Percentiles rank a stretch among this genome's conserved stretches.
These are phyloP conservation scores for Eragrostis curvula DNA, from an alignment of 176 grass and related monocot genomes.

Conservation along the genomic window DNA sequence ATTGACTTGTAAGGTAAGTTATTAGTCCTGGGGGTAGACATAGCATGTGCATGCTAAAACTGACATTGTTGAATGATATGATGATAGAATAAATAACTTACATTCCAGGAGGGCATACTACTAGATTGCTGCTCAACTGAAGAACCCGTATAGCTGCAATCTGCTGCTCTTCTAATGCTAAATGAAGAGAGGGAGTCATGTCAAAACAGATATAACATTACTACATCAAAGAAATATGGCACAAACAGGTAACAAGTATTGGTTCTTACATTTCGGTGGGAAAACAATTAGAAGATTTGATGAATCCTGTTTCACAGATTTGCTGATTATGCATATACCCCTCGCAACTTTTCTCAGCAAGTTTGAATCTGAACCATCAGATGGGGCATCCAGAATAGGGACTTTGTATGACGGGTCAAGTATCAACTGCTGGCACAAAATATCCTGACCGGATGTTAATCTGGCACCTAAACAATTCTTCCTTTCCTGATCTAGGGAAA, in stretches of 20 bases:
- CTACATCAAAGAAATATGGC: conserved; percentile 8
- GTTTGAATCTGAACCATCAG: conserved; percentile 44
- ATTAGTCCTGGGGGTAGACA: not conserved
- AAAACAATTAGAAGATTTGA: conserved; percentile 86
- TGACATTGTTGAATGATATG: conserved; percentile 14
- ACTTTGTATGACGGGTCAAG: conserved; percentile 73
- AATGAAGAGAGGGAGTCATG: conserved; percentile 39
- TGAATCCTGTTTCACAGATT: conserved; percentile 57
- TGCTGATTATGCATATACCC: conserved; percentile 75
- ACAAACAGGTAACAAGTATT: conserved; percentile 21
- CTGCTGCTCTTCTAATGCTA: conserved; percentile 77
- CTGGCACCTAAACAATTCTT: conserved; percentile 65
- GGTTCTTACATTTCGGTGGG: conserved; percentile 89
- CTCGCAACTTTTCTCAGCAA: conserved; percentile 52
- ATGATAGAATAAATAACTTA: conserved; percentile 53
- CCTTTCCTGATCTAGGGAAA: conserved; percentile 59
- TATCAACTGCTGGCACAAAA: conserved; percentile 74
- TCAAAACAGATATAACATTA: no score
- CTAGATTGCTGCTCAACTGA: conserved; percentile 89
- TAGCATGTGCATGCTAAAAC: conserved; percentile 34
- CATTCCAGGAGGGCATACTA: conserved; percentile 80
- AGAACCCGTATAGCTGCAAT: conserved; percentile 63
- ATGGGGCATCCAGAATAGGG: conserved; percentile 53
- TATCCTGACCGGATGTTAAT: conserved; percentile 90
- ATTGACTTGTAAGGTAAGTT: conserved; percentile 40